phyloP scores from a whole-genome alignment of 176 grass and related monocot genomes.

The Zoysia japonica region DNA sequence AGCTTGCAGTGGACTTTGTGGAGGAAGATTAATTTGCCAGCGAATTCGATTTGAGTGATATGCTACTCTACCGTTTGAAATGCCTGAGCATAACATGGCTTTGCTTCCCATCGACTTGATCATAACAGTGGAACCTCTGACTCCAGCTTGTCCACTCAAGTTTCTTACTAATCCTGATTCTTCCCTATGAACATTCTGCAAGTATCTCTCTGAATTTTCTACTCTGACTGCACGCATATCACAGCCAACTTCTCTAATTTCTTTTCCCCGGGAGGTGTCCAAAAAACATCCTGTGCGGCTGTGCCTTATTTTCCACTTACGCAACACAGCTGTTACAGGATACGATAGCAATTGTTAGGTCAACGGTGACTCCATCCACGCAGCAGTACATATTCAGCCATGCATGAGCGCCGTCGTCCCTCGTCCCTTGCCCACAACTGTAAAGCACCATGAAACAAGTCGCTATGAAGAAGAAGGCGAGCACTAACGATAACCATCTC shows the following conservation, averaged over 20 bases:
- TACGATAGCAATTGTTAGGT: not conserved
- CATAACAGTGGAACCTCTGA: not conserved
- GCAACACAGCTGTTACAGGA: not conserved
- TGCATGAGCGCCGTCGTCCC: not conserved
- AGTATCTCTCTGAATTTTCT: not conserved
- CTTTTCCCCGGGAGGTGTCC: not conserved
- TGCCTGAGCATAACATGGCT: not conserved
- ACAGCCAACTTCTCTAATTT: not conserved
- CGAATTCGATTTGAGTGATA: not conserved
- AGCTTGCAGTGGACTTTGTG: slow-evolving; percentile 1
- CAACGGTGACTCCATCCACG: not conserved
- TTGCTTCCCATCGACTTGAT: slow-evolving; percentile 25
- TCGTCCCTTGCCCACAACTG: not conserved
- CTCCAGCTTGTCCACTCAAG: not conserved
- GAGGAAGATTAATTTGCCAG: not conserved
- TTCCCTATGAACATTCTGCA: not conserved
- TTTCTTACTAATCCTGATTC: not conserved
- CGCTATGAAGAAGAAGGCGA: slow-evolving; percentile 15
- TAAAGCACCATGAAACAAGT: not conserved
- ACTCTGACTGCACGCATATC: not conserved
- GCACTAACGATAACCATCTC: slow-evolving; percentile 3
- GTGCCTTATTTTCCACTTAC: not conserved
- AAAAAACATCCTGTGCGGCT: not conserved
- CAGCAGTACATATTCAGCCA: not conserved
- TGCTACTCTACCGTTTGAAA: not conserved